Percentiles rank a stretch among this genome's conserved stretches.
phyloP scores from a whole-genome alignment of 176 grass and related monocot species.

The Typha latifolia region DNA sequence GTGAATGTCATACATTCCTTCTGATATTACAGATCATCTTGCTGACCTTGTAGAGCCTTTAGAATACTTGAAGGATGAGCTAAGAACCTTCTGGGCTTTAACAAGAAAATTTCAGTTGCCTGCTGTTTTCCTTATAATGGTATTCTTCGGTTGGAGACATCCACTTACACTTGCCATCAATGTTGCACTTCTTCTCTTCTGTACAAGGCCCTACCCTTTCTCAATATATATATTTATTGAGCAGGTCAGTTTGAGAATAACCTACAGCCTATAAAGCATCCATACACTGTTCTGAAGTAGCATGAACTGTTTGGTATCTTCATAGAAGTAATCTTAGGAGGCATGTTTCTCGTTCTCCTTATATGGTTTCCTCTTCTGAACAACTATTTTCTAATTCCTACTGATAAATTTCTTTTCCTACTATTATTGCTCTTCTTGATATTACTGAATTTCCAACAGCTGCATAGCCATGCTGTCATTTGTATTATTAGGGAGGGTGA shows the following conservation, averaged over 20 bases:
- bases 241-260: constrained; percentile 47
- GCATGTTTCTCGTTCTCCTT: too few species aligned
- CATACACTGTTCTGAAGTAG: not conserved
- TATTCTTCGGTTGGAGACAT: constrained; percentile 49
- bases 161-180: constrained; percentile 59
- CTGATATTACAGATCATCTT: not conserved
- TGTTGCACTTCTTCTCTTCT: constrained; percentile 65
- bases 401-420: not conserved
- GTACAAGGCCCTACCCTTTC: constrained; percentile 53
- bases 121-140: constrained; percentile 51
- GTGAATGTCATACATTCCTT: not conserved
- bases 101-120: constrained; percentile 66
- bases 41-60: constrained; percentile 13
- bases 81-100: constrained; percentile 35
- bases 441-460: not conserved
- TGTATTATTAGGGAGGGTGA: not conserved
- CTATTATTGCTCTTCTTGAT: not conserved
- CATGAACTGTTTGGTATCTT: not conserved
- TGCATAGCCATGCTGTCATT: not conserved
- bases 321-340: too few species aligned
- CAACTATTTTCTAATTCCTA: not conserved
- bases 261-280: not conserved
- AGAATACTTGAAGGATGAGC: constrained; percentile 28
- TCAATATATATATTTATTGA: constrained; percentile 80
- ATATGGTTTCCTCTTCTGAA: not conserved